These are phyloP conservation scores for Skeletonema costatum DNA, from an alignment of 108 stramenopile genomes.

Conservation along the genomic window DNA sequence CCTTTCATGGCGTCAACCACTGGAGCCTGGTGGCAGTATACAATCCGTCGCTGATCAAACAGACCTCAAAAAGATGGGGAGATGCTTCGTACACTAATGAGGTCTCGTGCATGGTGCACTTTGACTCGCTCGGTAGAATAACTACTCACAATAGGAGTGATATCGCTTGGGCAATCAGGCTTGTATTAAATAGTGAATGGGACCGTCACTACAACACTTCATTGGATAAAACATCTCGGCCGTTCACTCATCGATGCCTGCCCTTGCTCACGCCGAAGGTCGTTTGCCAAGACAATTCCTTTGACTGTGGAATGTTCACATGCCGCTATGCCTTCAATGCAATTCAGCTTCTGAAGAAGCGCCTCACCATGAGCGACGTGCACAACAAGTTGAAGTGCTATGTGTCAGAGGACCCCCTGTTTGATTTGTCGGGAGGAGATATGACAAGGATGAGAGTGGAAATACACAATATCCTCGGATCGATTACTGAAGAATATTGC, in stretches of 20 bases:
- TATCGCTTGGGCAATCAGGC: neutral
- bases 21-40: neutral
- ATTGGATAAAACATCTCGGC: neutral
- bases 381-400: no score
- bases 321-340: neutral
- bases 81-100: neutral
- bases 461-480: neutral
- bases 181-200: neutral
- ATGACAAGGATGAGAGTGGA: neutral
- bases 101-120: neutral
- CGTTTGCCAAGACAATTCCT: neutral
- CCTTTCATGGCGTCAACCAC: neutral
- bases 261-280: neutral
- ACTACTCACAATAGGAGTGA: neutral
- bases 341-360: no score
- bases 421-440: no score
- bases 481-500: neutral
- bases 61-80: neutral
- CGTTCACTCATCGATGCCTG: neutral
- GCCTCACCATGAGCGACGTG: no score
- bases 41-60: neutral
- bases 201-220: neutral
- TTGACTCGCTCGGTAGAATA: neutral
- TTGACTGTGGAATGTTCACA: neutral
- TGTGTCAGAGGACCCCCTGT: no score